Evolutionary conservation across 2,329 filamentous ascomycete genomes (phyloP).

Genomic region (Pseudohalonectria lignicola): DNA sequence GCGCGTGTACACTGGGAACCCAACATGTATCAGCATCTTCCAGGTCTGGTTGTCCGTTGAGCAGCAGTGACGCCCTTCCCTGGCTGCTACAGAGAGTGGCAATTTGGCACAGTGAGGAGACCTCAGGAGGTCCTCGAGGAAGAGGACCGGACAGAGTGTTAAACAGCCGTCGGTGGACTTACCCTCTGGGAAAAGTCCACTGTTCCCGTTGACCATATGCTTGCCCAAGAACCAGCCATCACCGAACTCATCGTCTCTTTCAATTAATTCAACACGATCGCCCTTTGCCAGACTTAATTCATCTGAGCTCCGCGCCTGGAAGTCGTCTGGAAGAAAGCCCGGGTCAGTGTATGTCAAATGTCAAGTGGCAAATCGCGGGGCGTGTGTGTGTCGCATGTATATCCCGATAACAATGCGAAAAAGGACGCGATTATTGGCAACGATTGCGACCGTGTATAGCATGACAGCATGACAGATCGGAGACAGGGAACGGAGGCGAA

Average conservation of each 20-base stretch:
- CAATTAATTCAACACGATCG: constrained; percentile 71
- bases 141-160: not conserved
- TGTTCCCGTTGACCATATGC: constrained; percentile 62
- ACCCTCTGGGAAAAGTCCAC: constrained; percentile 78
- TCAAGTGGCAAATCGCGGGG: too few relatives aligned
- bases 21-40: not conserved
- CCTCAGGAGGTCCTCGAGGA: too few relatives aligned
- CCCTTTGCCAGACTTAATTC: constrained; percentile 83
- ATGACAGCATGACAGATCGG: too few relatives aligned
- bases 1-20: constrained; percentile 46
- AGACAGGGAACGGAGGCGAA: too few relatives aligned
- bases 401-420: too few relatives aligned
- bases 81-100: too few relatives aligned
- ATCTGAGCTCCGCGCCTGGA: constrained; percentile 81
- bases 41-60: too few relatives aligned
- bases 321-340: constrained; percentile 65
- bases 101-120: too few relatives aligned
- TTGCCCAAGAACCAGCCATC: constrained; percentile 78
- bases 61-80: too few relatives aligned
- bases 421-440: too few relatives aligned
- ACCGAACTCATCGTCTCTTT: constrained; percentile 80
- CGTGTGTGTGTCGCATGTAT: too few relatives aligned
- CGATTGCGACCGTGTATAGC: too few relatives aligned
- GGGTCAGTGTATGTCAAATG: not conserved
- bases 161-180: constrained; percentile 21